phyloP scores from a whole-genome alignment of 768 basidiomycete species.

The Rhodotorula sphaerocarpa region DNA sequence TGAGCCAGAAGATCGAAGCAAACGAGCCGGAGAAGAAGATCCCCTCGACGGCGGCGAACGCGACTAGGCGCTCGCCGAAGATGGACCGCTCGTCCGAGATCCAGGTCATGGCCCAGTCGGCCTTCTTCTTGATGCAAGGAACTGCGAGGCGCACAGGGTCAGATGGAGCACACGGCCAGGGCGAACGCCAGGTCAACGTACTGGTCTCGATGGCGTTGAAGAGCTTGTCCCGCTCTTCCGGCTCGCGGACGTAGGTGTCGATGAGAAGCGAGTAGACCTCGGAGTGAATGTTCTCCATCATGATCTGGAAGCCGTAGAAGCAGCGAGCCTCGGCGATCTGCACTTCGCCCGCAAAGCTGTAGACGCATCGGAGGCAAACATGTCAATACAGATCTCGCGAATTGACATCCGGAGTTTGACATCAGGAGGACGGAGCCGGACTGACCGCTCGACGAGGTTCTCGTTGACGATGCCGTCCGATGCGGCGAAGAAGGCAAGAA shows the following conservation, averaged over 20 bases:
- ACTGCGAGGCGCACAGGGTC: conserved; percentile 41
- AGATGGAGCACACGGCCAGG: background rate
- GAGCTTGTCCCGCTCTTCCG: conserved; percentile 63
- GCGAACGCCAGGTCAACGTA: background rate
- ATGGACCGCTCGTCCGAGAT: conserved; percentile 69
- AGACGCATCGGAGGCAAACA: background rate
- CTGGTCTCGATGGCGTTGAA: conserved; percentile 85
- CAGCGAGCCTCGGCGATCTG: conserved; percentile 70
- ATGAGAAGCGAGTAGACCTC: conserved; percentile 93
- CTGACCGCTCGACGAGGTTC: conserved; percentile 74
- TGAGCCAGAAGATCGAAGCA: conserved; percentile 88
- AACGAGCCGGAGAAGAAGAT: conserved; percentile 89
- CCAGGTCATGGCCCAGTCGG: conserved; percentile 88
- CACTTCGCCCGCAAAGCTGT: conserved; percentile 24
- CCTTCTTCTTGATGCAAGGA: conserved; percentile 82
- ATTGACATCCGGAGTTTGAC: background rate
- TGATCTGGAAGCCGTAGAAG: conserved; percentile 95
- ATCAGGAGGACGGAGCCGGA: background rate
- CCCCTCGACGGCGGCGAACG: conserved; percentile 92
- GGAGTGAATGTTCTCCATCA: conserved; percentile 95
- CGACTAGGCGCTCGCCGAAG: conserved; percentile 79
- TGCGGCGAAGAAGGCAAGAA: conserved; percentile 90
- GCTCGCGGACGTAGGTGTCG: conserved; percentile 81
- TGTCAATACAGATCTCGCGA: background rate
- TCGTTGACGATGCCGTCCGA: conserved; percentile 94